Evolutionary conservation across 495 filamentous ascomycete species (phyloP).

Genomic region (Penicillium steckii): DNA sequence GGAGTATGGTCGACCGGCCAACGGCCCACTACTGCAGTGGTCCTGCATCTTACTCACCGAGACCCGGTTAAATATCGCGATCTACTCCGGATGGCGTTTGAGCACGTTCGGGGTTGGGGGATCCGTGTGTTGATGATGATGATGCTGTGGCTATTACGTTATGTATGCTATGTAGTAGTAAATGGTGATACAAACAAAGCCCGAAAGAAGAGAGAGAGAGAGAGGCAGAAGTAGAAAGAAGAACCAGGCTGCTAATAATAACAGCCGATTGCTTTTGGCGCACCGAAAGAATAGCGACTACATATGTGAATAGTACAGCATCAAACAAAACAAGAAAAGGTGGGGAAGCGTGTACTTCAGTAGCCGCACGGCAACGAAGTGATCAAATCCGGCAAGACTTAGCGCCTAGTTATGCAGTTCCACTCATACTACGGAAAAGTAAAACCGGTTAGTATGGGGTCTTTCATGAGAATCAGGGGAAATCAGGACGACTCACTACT

Average conservation of each 20-base stretch:
- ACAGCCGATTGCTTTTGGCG: slow-evolving; percentile 6
- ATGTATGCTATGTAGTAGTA: slow-evolving; percentile 2
- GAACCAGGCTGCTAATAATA: background rate
- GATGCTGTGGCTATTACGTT: slow-evolving; percentile 6
- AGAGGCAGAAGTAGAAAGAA: background rate
- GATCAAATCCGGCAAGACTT: slow-evolving; percentile 1
- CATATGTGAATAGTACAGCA: too few species aligned
- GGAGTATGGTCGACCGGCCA: slow-evolving; percentile 30
- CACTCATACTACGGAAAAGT: slow-evolving; percentile 69
- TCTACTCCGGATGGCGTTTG: slow-evolving; percentile 11
- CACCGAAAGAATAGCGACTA: too few species aligned
- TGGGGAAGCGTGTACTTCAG: background rate
- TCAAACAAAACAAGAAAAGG: background rate
- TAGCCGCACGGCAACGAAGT: slow-evolving; percentile 3
- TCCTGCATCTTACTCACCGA: slow-evolving; percentile 27
- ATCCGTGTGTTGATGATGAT: background rate
- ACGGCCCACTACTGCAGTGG: slow-evolving; percentile 27
- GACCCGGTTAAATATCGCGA: slow-evolving; percentile 26
- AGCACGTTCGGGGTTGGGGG: slow-evolving; percentile 2
- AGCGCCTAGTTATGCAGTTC: slow-evolving; percentile 72
- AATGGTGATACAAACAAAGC: slow-evolving; percentile 2
- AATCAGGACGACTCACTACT: slow-evolving; percentile 54
- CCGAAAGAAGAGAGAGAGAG: background rate
- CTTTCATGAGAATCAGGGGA: background rate
- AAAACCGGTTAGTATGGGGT: background rate